phyloP scores from a whole-genome alignment of 73 alveolate species.

The Paramecium bursaria region DNA sequence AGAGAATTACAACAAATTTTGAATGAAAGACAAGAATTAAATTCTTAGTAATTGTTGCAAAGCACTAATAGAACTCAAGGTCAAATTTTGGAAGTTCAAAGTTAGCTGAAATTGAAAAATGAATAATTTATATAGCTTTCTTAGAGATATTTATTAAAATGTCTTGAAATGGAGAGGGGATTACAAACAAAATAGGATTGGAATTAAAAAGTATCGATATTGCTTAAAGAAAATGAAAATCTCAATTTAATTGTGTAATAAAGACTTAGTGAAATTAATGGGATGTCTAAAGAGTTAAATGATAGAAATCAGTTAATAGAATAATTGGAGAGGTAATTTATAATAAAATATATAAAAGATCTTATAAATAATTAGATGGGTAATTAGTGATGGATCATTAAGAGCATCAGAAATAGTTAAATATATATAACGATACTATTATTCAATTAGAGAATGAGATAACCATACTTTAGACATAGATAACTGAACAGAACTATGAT shows the following conservation, averaged over 20 bases:
- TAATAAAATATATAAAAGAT: no score
- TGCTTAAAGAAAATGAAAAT: conserved; percentile 29
- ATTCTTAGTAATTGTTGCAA: not conserved
- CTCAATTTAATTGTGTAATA: not conserved
- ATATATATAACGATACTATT: not conserved
- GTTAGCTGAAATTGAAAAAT: not conserved
- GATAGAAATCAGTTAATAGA: not conserved
- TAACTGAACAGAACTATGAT: not conserved
- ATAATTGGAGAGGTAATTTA: no score
- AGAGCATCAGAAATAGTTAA: conserved; percentile 8
- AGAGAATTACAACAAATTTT: conserved; percentile 17
- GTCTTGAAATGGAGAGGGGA: conserved; percentile 47
- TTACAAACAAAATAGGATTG: not conserved
- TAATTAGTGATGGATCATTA: not conserved
- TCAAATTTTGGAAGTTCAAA: conserved; percentile 1
- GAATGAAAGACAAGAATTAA: conserved; percentile 52
- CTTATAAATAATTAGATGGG: no score
- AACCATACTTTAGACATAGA: not conserved
- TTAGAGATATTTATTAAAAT: conserved; percentile 29
- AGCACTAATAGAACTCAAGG: not conserved
- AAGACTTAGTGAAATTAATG: not conserved
- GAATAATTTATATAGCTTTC: conserved; percentile 23
- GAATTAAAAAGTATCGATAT: not conserved
- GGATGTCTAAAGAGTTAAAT: not conserved
- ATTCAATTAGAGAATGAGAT: conserved; percentile 25